These are phyloP conservation scores for Dryadomyces quercus-mongolicae DNA, from an alignment of 2,329 filamentous ascomycete genomes.

Conservation along the genomic window DNA sequence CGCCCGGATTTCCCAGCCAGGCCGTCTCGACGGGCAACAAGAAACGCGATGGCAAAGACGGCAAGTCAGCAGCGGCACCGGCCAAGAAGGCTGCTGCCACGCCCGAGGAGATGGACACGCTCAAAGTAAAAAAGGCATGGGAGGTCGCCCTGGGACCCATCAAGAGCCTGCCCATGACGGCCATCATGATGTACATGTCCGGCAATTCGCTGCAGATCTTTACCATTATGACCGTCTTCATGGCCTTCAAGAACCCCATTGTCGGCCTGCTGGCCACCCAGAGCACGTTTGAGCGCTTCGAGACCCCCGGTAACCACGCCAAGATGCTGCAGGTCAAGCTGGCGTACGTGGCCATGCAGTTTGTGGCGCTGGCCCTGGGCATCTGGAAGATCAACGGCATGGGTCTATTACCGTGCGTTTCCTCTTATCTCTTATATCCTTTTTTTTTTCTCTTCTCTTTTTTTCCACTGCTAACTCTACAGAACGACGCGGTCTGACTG, in stretches of 20 bases:
- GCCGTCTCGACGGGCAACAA: conserved; percentile 11
- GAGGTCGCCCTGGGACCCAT: conserved; percentile 88
- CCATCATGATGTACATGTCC: conserved; percentile 99
- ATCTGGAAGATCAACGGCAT: conserved; percentile 96
- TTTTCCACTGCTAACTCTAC: conserved; percentile 15
- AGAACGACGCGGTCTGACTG: conserved; percentile 94
- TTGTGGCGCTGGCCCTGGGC: conserved; percentile 71
- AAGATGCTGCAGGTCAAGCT: conserved; percentile 75
- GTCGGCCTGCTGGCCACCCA: conserved; percentile 74
- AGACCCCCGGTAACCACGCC: conserved; percentile 63
- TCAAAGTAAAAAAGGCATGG: conserved; percentile 99
- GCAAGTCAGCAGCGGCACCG: conserved; percentile 21
- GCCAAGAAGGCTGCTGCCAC: conserved; percentile 46
- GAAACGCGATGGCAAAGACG: conserved; percentile 29
- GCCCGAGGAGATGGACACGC: conserved; percentile 77
- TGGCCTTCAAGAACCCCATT: conserved; percentile 95
- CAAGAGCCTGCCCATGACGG: conserved; percentile 94
- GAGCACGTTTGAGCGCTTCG: conserved; percentile 80
- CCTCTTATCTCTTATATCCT: not conserved
- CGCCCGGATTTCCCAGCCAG: conserved; percentile 64
- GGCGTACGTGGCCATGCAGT: conserved; percentile 78
- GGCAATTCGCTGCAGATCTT: conserved; percentile 98
- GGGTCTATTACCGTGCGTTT: conserved; percentile 75
- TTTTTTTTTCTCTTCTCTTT: not conserved
- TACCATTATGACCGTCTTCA: conserved; percentile 99